These are phyloP conservation scores for Venturia carpophila DNA, from an alignment of 2,329 filamentous ascomycete genomes.

Conservation along the genomic window DNA sequence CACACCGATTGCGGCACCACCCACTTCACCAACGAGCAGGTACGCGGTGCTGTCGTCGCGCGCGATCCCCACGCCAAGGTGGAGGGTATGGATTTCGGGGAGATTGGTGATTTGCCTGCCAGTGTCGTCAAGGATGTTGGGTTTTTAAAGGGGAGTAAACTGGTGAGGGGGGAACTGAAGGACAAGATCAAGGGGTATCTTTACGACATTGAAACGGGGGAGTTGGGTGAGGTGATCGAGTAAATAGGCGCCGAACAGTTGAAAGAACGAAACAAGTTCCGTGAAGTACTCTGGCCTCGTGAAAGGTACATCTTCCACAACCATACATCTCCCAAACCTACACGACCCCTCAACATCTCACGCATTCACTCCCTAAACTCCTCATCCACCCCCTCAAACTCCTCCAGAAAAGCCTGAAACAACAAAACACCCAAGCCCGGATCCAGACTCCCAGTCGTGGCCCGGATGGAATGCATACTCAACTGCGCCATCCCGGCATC, in stretches of 20 bases:
- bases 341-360: not conserved
- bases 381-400: constrained; percentile 74
- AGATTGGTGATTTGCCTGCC: constrained; percentile 12
- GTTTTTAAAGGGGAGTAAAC: constrained; percentile 5
- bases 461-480: constrained; percentile 88
- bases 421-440: constrained; percentile 81
- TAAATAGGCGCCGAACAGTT: not conserved
- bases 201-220: constrained; percentile 16
- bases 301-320: not conserved
- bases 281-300: too few species aligned
- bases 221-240: not conserved
- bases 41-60: constrained; percentile 2
- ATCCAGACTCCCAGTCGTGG: constrained; percentile 77
- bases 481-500: constrained; percentile 87
- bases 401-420: constrained; percentile 82
- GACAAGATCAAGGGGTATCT: constrained; percentile 10
- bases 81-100: constrained; percentile 7
- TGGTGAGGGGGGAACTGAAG: constrained; percentile 13
- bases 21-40: constrained; percentile 13
- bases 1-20: constrained; percentile 18
- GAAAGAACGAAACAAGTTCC: too few species aligned
- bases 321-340: not conserved
- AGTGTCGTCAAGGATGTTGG: constrained; percentile 9
- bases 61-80: not conserved
- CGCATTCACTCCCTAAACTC: constrained; percentile 55